Base-by-base conservation (phyloP, 2,329 filamentous ascomycete species). In the Onygenales sp. region DNA sequence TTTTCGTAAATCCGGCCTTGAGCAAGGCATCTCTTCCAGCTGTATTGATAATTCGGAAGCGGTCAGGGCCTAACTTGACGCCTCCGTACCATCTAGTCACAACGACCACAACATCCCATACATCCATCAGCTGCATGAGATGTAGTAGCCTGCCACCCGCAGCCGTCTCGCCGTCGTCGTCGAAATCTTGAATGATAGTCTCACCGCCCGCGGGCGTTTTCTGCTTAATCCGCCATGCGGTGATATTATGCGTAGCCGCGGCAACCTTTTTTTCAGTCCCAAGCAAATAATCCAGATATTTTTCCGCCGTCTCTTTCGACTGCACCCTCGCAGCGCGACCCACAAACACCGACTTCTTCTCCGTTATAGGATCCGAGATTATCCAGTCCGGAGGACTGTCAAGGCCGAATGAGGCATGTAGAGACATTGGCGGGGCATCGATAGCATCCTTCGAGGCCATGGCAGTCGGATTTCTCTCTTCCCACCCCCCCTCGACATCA, bases 51-150 rank as follows among this genome's bases (percentile, higher is more conserved):
- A 95, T 76, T 10, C 89, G 83, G 67, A 98, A 98, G 58, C 93
- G 77, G 67, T 91, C 86, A 49, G 92, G 91, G 0, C 93, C 93
- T 45, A 98, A 72, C 62, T 90, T 86, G 54, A 95, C 81, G 1
- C 93, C 93, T 3, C 93, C 93, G 69, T 95, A 98, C 93, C 93
- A 98, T 57, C 93, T 76, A 40, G 88, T 90, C 32, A 98, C 92
- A 3, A 98, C 86, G 0, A 98, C 89, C 74, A 97, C 85, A 13
- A 86, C 85, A 68, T 94, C 82, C 90, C 91, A 96, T 9, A 94
- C 77, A 64, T 91, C 88, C 88, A 96, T 96, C 56, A 95, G 72
- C 74, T 96, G 90, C 84, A 98, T 86, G 33, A 98, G 74, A 72
- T 95, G 89, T 56, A 97, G 71, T 64, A 98, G 70, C 42, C 93